phyloP scores from a whole-genome alignment of 2,329 filamentous ascomycete genomes.

The Ascochyta rabiei region DNA sequence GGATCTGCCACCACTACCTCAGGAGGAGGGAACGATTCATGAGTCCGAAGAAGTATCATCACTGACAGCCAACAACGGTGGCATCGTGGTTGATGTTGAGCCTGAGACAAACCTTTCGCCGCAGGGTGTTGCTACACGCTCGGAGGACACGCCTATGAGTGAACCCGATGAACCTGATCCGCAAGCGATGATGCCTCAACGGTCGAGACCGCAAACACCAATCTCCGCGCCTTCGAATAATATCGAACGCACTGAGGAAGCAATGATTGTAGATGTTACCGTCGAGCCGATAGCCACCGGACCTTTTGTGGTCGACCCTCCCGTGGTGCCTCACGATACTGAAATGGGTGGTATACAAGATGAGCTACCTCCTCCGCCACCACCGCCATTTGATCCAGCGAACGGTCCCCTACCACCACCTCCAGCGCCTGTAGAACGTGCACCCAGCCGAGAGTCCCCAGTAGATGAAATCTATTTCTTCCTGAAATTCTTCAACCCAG shows the following conservation, averaged over 20 bases:
- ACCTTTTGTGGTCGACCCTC: constrained; percentile 21
- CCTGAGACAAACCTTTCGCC: constrained; percentile 6
- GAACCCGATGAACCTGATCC: constrained; percentile 44
- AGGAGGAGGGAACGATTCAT: constrained; percentile 17
- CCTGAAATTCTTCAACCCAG: constrained; percentile 48
- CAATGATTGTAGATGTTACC: constrained; percentile 33
- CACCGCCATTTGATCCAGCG: constrained; percentile 27
- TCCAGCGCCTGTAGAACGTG: constrained; percentile 24
- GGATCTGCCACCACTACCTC: constrained; percentile 38
- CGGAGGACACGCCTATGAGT: constrained; percentile 49
- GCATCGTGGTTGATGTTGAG: background rate
- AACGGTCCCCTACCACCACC: constrained; percentile 26
- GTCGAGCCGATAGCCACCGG: background rate
- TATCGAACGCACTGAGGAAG: constrained; percentile 23
- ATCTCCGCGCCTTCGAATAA: background rate
- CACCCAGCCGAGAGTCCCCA: constrained; percentile 29
- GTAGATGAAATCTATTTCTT: constrained; percentile 50
- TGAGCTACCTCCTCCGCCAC: constrained; percentile 29
- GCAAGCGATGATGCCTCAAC: constrained; percentile 1
- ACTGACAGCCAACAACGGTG: background rate
- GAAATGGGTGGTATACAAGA: constrained; percentile 47
- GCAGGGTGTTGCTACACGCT: constrained; percentile 14
- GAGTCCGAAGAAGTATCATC: constrained; percentile 2
- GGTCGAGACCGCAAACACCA: constrained; percentile 10
- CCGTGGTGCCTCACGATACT: constrained; percentile 35